Evolutionary conservation across 2,329 filamentous ascomycete species (phyloP).

Genomic region (Fusarium bactridioides): DNA sequence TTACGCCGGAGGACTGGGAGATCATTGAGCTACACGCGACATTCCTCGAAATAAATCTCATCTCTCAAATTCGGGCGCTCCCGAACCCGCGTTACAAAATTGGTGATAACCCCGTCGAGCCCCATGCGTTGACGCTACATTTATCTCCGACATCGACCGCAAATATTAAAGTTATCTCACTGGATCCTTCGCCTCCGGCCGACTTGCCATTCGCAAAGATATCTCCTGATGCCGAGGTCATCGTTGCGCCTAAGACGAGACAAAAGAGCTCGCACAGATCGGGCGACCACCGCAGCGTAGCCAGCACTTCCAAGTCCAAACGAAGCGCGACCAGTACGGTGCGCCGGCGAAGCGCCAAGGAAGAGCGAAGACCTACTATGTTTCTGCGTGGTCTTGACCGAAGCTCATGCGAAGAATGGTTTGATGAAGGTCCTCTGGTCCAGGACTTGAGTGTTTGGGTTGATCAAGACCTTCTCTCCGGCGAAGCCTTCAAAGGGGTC

Average conservation of each 20-base stretch:
- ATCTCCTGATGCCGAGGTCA: slow-evolving; percentile 92
- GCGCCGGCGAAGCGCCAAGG: slow-evolving; percentile 63
- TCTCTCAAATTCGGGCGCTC: slow-evolving; percentile 90
- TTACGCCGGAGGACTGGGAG: slow-evolving; percentile 97
- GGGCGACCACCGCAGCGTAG: slow-evolving; percentile 81
- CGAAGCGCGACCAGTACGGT: slow-evolving; percentile 79
- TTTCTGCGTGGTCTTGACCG: slow-evolving; percentile 85
- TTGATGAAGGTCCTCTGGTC: slow-evolving; percentile 70
- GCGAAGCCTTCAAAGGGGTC: slow-evolving; percentile 76
- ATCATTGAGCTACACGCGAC: slow-evolving; percentile 97
- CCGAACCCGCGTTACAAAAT: slow-evolving; percentile 79
- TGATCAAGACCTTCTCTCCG: slow-evolving; percentile 77
- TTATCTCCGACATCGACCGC: slow-evolving; percentile 95
- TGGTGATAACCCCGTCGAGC: slow-evolving; percentile 58
- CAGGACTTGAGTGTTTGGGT: slow-evolving; percentile 81
- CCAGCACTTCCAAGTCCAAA: slow-evolving; percentile 81
- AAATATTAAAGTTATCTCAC: slow-evolving; percentile 83
- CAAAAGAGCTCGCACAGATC: slow-evolving; percentile 70
- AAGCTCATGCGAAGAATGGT: slow-evolving; percentile 74
- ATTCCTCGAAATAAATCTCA: slow-evolving; percentile 92
- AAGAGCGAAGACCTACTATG: slow-evolving; percentile 71
- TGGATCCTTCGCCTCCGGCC: slow-evolving; percentile 76
- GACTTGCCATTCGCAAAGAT: slow-evolving; percentile 88
- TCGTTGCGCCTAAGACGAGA: slow-evolving; percentile 92
- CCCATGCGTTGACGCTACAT: slow-evolving; percentile 88